Conservation (phyloP, 2,329 filamentous ascomycete genomes). For the Orbilia quercus region DNA sequence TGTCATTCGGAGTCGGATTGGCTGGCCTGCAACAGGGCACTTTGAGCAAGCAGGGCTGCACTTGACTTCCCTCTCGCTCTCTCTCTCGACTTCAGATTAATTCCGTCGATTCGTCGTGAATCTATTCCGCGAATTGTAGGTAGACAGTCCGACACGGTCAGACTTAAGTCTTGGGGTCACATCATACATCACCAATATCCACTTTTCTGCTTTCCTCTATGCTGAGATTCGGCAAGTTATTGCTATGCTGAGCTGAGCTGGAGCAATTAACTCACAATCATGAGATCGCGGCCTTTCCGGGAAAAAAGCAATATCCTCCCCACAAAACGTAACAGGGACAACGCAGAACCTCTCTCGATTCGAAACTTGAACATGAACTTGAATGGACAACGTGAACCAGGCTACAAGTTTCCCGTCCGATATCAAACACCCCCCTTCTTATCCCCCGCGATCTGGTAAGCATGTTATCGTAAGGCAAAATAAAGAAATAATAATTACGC, state of each 20-base stretch:
- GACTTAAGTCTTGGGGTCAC: conserved; percentile 24
- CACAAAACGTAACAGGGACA: conserved; percentile 51
- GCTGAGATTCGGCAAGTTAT: conserved; percentile 6
- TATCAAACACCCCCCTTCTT: conserved; percentile 32
- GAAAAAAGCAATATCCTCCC: conserved; percentile 37
- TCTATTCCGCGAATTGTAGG: conserved; percentile 32
- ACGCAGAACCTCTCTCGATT: conserved; percentile 47
- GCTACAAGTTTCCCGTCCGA: conserved; percentile 39
- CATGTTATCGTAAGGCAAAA: no score
- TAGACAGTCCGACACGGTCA: conserved; percentile 12
- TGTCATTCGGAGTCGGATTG: conserved; percentile 55
- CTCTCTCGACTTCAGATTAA: conserved; percentile 31
- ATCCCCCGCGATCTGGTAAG: conserved; percentile 40
- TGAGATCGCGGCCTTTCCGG: conserved; percentile 10
- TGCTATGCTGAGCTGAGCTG: not conserved
- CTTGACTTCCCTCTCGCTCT: no score
- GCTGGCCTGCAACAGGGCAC: conserved; percentile 30
- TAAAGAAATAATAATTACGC: no score
- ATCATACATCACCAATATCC: conserved; percentile 18
- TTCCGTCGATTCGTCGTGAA: conserved; percentile 30
- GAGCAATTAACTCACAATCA: not conserved
- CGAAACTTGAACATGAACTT: conserved; percentile 29
- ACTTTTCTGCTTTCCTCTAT: conserved; percentile 23
- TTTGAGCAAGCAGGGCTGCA: conserved; percentile 30
- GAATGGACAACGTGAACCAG: not conserved